Evolutionary conservation across 768 basidiomycete genomes (phyloP).

Genomic region (Leccinum sublutescens): DNA sequence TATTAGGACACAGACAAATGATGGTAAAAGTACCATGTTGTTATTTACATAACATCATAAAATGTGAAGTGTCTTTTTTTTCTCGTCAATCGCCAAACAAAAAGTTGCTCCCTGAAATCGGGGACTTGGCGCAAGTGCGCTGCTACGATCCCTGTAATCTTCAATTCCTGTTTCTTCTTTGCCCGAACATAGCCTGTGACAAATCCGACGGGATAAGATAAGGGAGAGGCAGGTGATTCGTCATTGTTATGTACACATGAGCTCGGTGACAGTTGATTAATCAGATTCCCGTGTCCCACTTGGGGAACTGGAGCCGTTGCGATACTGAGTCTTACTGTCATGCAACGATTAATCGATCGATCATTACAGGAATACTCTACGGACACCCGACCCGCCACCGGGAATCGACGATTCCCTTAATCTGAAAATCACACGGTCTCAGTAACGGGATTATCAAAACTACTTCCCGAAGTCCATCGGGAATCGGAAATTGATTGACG

Average conservation of each 20-base stretch:
- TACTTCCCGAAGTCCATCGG: background rate
- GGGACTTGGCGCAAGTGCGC: too few relatives aligned
- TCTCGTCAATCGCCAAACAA: too few relatives aligned
- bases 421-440: background rate
- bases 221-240: slow-evolving; percentile 1
- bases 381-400: slow-evolving; percentile 1
- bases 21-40: too few relatives aligned
- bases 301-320: background rate
- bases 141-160: too few relatives aligned
- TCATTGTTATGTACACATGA: background rate
- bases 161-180: background rate
- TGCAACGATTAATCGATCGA: background rate
- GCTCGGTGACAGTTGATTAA: background rate
- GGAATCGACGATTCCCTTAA: background rate
- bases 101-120: too few relatives aligned
- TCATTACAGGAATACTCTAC: background rate
- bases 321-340: background rate
- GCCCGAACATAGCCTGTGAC: background rate
- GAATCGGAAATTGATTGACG: background rate
- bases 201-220: slow-evolving; percentile 1
- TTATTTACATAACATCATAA: too few relatives aligned
- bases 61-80: too few relatives aligned
- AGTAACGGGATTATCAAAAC: background rate
- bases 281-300: background rate
- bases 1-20: too few relatives aligned